A percentile compares a stretch with the other conserved stretches of the same genome.
Conservation (phyloP, 306 rosid species). For the Vicia sativa region DNA sequence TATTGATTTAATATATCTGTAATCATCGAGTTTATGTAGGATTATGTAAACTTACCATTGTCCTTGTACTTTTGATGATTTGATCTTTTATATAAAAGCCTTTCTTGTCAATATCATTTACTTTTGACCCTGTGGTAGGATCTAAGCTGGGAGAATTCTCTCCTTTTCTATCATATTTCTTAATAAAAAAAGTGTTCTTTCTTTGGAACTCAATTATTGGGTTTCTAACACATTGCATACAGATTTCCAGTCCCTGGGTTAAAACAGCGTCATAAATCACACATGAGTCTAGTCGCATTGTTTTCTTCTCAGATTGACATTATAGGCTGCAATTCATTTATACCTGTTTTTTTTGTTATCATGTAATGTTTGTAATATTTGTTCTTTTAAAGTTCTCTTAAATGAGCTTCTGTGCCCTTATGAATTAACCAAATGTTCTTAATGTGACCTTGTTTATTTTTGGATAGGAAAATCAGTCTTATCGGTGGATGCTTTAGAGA, state of each 20-base stretch:
- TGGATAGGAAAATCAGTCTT: slow-evolving; percentile 65
- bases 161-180: neutral
- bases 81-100: neutral
- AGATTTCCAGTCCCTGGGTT: slow-evolving; percentile 22
- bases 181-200: neutral
- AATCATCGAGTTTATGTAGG: slow-evolving; percentile 9
- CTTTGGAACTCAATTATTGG: neutral
- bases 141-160: neutral
- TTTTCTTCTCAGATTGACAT: slow-evolving; percentile 1
- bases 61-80: slow-evolving; percentile 17
- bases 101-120: slow-evolving; percentile 27
- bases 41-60: slow-evolving; percentile 6
- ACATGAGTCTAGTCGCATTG: slow-evolving; percentile 16
- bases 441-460: slow-evolving; percentile 36
- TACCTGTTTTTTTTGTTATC: slow-evolving; percentile 23
- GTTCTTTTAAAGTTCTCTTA: slow-evolving; percentile 31
- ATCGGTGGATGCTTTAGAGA: slow-evolving; percentile 96
- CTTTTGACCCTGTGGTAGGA: slow-evolving; percentile 2
- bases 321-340: slow-evolving; percentile 5
- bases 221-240: slow-evolving; percentile 2
- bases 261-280: slow-evolving; percentile 29
- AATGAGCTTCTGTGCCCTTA: slow-evolving; percentile 24
- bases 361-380: slow-evolving; percentile 12
- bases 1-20: slow-evolving; percentile 24
- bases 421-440: slow-evolving; percentile 34